These are phyloP conservation scores for Camelina neglecta DNA, from an alignment of 345 rosid species.

Conservation along the genomic window DNA sequence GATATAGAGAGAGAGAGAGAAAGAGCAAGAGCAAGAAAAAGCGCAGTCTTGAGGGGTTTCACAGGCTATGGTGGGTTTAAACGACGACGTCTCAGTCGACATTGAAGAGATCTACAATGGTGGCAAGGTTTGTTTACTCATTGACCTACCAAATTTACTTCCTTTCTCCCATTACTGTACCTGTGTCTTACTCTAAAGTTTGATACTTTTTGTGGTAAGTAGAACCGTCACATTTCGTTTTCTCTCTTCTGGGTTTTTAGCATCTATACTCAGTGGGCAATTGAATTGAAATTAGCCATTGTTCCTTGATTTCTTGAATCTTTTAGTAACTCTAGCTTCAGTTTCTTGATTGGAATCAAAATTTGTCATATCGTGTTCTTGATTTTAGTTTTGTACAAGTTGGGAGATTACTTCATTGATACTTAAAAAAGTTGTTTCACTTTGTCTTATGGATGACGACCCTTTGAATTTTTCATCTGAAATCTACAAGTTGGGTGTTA, in stretches of 20 bases:
- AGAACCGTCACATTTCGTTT: constrained; percentile 21
- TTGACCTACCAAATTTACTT: constrained; percentile 25
- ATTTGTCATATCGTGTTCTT: constrained; percentile 8
- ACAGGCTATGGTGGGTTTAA: constrained; percentile 63
- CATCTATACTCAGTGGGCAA: constrained; percentile 16
- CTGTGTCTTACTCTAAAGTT: too few species aligned
- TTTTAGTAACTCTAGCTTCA: neutral
- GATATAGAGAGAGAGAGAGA: neutral
- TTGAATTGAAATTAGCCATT: neutral
- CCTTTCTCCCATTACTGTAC: constrained; percentile 1
- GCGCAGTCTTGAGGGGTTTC: neutral
- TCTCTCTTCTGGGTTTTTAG: constrained; percentile 21
- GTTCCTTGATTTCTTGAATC: neutral
- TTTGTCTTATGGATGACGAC: constrained; percentile 28
- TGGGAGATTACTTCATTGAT: constrained; percentile 11
- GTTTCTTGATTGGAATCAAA: constrained; percentile 14
- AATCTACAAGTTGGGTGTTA: constrained; percentile 33
- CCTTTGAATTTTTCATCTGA: constrained; percentile 27
- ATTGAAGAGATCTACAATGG: constrained; percentile 86
- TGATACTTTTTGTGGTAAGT: too few species aligned
- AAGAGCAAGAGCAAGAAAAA: neutral
- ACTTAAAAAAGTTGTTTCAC: constrained; percentile 28
- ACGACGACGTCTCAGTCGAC: constrained; percentile 62
- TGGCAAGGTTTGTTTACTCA: constrained; percentile 62
- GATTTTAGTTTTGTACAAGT: constrained; percentile 13